These are phyloP conservation scores for Scutellaria galericulata DNA, from an alignment of 257 asterid species.

Conservation along the genomic window DNA sequence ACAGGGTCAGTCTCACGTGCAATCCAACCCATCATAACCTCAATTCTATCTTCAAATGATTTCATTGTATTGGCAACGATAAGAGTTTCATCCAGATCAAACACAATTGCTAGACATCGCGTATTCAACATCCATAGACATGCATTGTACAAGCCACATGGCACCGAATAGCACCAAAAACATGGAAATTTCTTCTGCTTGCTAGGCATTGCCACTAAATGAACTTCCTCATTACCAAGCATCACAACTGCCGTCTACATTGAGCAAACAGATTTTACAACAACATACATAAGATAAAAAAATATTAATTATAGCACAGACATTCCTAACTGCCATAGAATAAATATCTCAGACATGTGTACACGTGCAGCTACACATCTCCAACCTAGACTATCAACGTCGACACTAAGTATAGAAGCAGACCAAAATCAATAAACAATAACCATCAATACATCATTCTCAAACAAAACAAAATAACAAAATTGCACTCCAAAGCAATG, in stretches of 20 bases:
- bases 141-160: constrained; percentile 67
- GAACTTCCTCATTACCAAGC: constrained; percentile 81
- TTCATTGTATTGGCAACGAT: constrained; percentile 99
- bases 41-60: constrained; percentile 96
- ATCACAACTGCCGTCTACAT: constrained; percentile 88
- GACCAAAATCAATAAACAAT: background rate
- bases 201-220: constrained; percentile 99
- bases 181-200: constrained; percentile 91
- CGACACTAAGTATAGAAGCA: background rate
- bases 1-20: constrained; percentile 77
- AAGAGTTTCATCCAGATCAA: constrained; percentile 96
- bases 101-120: constrained; percentile 89
- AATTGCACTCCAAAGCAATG: background rate
- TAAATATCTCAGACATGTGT: background rate
- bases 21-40: constrained; percentile 68
- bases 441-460: constrained; percentile 20
- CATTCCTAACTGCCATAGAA: background rate
- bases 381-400: constrained; percentile 16
- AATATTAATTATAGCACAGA: background rate
- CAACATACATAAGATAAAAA: constrained; percentile 20
- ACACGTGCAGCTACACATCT: constrained; percentile 7
- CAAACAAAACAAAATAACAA: constrained; percentile 26
- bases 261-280: constrained; percentile 32
- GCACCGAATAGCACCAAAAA: constrained; percentile 94
- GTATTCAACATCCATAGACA: constrained; percentile 83